Evolutionary conservation across 2,329 filamentous ascomycete genomes (phyloP).

Genomic region (Tolypocladium endophyticum): DNA sequence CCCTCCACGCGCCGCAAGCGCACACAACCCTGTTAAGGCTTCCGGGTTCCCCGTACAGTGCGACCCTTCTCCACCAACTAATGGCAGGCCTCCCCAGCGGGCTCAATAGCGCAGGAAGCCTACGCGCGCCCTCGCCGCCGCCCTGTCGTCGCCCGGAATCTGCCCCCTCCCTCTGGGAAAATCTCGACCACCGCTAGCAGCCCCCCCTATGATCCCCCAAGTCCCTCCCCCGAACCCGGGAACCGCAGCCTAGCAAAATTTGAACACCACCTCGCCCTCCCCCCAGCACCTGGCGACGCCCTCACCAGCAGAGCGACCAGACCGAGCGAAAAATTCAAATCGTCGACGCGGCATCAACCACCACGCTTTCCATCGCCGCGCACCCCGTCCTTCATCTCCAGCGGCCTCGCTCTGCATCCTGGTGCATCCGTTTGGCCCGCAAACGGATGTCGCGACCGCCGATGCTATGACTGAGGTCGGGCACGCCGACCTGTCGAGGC

Average conservation of each 20-base stretch:
- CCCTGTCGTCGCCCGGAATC: not conserved
- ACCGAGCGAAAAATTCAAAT: conserved; percentile 14
- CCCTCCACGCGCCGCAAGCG: not conserved
- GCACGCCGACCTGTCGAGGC: conserved; percentile 53
- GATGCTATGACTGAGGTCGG: conserved; percentile 65
- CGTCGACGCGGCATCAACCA: conserved; percentile 18
- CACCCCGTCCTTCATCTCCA: conserved; percentile 18
- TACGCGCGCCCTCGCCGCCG: not conserved
- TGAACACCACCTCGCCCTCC: conserved; percentile 17
- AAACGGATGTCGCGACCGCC: conserved; percentile 61
- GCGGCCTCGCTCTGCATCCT: conserved; percentile 10
- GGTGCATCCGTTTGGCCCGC: conserved; percentile 46
- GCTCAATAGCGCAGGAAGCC: not conserved
- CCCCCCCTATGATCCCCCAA: conserved; percentile 1
- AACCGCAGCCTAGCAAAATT: conserved; percentile 19
- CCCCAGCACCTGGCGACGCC: conserved; percentile 13
- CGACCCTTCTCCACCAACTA: not conserved
- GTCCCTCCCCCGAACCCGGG: conserved; percentile 3
- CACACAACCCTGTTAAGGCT: not conserved
- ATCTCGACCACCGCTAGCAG: conserved; percentile 3
- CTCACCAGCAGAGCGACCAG: conserved; percentile 10
- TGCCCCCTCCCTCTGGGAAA: not conserved
- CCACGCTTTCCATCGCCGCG: conserved; percentile 19
- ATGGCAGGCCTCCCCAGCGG: not conserved
- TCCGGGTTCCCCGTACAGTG: not conserved